Base-by-base conservation (phyloP, 2,329 filamentous ascomycete genomes). In the Nothophaeocryptopus gaeumannii region DNA sequence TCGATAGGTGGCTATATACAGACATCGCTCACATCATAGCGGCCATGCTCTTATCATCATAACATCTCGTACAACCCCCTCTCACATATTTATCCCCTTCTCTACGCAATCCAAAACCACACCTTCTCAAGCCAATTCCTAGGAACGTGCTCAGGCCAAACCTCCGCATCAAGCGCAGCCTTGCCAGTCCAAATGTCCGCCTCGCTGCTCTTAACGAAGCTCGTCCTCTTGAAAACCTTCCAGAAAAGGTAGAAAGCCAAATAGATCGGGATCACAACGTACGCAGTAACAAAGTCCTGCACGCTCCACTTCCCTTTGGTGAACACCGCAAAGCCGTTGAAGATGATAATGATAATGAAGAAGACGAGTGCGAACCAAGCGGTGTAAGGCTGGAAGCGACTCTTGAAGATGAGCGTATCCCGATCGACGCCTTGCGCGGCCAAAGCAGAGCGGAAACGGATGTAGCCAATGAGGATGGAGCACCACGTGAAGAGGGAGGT, bases 261-360 rank as follows among this genome's bases (percentile, higher is more conserved):
- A 63, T 71, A 75, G 14, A 60, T 59, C 16, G 56, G 54, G 42
- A 60, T 58, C 15, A 51, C 56, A 32, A 61, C 53, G 39, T 63
- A 63, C 2, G 73, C 72, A 0, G 76, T 79, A 41, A 80, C 66
- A 58, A 80, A 80, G 20, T 69, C 68, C 38, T 74, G 68, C 8
- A 74, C 63, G 39, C 57, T 65, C 67, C 74, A 79, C 10, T 54
- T 64, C 29, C 52, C 57, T 29, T 55, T 48, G 2, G 69, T 72
- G 58, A 89, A 89, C 0, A 86, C 86, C 38, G 65, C 64, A 52
- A 71, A 74, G 33, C 82, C 80, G 3, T 86, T 89, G 35, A 89
- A 73, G 3, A 90, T 70, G 52, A 89, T 84, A 35, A 86, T 67
- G 26, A 83, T 71, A 61, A 77, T 81, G 55, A 78, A 70, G 73